A percentile compares a stretch with the other conserved stretches of the same genome.
Evolutionary conservation across 768 basidiomycete species (phyloP).

Genomic region (Mrakia blollopis): DNA sequence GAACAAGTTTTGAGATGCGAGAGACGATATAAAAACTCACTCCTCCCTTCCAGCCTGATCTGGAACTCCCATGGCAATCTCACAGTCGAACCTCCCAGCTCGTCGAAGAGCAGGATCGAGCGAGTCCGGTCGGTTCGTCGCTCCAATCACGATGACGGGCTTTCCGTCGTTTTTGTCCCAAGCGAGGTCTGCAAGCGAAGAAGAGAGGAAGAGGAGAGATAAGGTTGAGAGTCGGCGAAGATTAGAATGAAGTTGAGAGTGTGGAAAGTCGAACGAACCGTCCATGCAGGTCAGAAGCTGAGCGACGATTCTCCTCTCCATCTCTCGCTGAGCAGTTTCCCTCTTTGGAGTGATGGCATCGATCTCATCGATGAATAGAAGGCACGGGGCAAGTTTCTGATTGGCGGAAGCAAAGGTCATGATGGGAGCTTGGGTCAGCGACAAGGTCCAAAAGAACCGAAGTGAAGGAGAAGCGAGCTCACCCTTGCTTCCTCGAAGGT

Average conservation of each 20-base stretch:
- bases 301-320: slow-evolving; percentile 95
- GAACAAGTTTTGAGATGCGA: neutral
- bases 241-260: neutral
- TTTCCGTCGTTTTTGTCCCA: slow-evolving; percentile 85
- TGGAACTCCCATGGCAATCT: slow-evolving; percentile 96
- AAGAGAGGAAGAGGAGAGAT: neutral
- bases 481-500: slow-evolving; percentile 98
- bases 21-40: slow-evolving; percentile 51
- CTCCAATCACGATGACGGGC: slow-evolving; percentile 89
- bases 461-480: slow-evolving; percentile 26
- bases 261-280: slow-evolving; percentile 51
- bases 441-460: neutral
- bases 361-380: slow-evolving; percentile 96
- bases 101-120: slow-evolving; percentile 87
- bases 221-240: neutral
- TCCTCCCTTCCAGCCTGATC: slow-evolving; percentile 83
- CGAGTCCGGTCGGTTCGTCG: slow-evolving; percentile 92
- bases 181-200: slow-evolving; percentile 76
- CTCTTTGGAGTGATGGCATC: slow-evolving; percentile 96
- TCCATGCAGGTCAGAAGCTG: slow-evolving; percentile 99
- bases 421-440: neutral
- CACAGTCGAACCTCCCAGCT: slow-evolving; percentile 93
- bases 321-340: slow-evolving; percentile 95
- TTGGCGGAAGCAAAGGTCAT: neutral
- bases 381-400: slow-evolving; percentile 81